Evolutionary conservation across 352 stramenopile genomes (phyloP).

Genomic region (Phytophthora cajani): DNA sequence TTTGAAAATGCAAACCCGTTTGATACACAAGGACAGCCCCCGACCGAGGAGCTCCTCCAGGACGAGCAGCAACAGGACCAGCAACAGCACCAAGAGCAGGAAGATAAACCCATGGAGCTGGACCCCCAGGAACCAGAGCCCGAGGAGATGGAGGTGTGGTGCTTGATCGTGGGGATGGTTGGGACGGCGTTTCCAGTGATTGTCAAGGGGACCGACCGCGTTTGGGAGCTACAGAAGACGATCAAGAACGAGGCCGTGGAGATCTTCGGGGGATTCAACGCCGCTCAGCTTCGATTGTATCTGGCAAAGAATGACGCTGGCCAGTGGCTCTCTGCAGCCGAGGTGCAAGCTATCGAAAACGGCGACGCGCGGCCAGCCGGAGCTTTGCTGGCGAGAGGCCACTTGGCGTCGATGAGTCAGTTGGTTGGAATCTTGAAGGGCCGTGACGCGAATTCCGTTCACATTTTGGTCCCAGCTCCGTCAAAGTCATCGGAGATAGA

Average conservation of each 20-base stretch:
- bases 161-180: constrained; percentile 37
- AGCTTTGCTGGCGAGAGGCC: constrained; percentile 20
- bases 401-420: constrained; percentile 30
- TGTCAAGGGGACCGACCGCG: constrained; percentile 22
- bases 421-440: constrained; percentile 24
- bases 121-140: constrained; percentile 1
- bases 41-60: constrained; percentile 6
- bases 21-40: not conserved
- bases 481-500: constrained; percentile 5
- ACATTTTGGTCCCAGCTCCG: constrained; percentile 28
- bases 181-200: constrained; percentile 34
- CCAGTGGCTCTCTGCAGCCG: constrained; percentile 21
- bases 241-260: constrained; percentile 37
- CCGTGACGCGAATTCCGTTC: constrained; percentile 12
- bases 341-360: constrained; percentile 30
- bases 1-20: constrained; percentile 16
- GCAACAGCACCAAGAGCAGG: constrained; percentile 9
- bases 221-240: constrained; percentile 38
- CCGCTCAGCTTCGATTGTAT: constrained; percentile 26
- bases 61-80: not conserved
- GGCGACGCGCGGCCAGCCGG: constrained; percentile 15
- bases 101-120: not conserved
- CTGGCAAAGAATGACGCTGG: constrained; percentile 28
- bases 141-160: constrained; percentile 29
- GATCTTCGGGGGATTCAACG: constrained; percentile 37